Base-by-base conservation (phyloP, 768 basidiomycete genomes). In the Auricularia heimuer region DNA sequence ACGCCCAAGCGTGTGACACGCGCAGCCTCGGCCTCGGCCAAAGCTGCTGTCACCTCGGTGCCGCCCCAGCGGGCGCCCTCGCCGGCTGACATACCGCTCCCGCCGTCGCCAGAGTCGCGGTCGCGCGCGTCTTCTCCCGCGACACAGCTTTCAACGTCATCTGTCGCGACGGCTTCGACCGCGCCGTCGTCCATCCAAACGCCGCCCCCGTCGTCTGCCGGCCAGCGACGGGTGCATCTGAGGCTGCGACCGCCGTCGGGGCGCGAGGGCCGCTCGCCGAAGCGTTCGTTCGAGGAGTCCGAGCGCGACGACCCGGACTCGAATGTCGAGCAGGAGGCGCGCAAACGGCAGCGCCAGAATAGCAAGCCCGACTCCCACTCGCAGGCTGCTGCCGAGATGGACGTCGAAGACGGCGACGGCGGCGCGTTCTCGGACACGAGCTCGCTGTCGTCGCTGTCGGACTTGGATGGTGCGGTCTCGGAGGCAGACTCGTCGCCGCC, bases 211-310 rank as follows among this genome's bases (percentile, higher is more conserved):
- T 65, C 62, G n/a, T 37, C 39, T 51, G 54, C 60, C 2, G 44
- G 12, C 56, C 64, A 14, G 51, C 16, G 21, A 60, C 54, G 61
- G 58, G 45, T 61, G 60, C 67, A 62, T 39, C 65, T 70, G 10
- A 65, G 64, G 56, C 44, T 76, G 37, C 79, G 33, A 54, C 66
- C 44, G 33, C 61, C 29, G 36, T 56, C 61, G 58, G 21, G 58
- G 51, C 3, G 79, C 54, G 69, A 75, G 45, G 76, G 79, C 58
- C 78, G 80, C 34, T 82, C 82, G 29, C 85, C 84, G 24, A 85
- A 86, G 70, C 82, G 84, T 36, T 80, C 83, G 0, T 83, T 85
- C 64, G 85, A 85, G 64, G 85, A 86, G 67, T 81, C 81, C 0
- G 81, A 81, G 60, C 54, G 18, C 56, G 77, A 75, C 10, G 74